Evolutionary conservation across 768 basidiomycete species (phyloP).

Genomic region (Russula lepida): DNA sequence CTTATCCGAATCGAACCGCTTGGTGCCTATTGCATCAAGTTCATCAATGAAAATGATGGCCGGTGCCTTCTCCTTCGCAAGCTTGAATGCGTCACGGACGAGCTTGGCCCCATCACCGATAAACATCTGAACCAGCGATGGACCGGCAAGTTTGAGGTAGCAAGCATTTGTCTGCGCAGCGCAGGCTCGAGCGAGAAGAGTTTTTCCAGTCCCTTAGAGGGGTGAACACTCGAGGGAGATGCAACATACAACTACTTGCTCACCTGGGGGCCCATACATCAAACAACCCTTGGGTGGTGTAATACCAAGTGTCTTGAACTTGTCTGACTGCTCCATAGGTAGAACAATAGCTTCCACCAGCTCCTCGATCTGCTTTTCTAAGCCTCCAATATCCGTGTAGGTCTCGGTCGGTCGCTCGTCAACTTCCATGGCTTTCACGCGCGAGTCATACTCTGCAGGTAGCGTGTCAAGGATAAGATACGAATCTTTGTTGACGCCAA

Average conservation of each 20-base stretch:
- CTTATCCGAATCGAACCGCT: constrained; percentile 98
- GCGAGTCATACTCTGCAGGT: constrained; percentile 94
- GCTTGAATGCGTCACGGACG: constrained; percentile 94
- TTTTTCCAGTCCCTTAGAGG: constrained; percentile 82
- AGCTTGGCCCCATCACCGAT: constrained; percentile 99
- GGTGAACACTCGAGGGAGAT: neutral
- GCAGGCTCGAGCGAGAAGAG: constrained; percentile 92
- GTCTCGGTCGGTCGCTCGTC: constrained; percentile 97
- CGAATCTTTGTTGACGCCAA: constrained; percentile 99
- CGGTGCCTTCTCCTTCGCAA: constrained; percentile 96
- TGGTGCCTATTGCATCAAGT: constrained; percentile 97
- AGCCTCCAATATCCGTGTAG: constrained; percentile 94
- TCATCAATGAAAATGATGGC: constrained; percentile 99
- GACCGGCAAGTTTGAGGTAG: constrained; percentile 95
- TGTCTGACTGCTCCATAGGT: constrained; percentile 98
- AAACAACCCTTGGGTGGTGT: constrained; percentile 95
- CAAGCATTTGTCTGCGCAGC: constrained; percentile 97
- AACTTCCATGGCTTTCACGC: constrained; percentile 99
- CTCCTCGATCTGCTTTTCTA: constrained; percentile 99
- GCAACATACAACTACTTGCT: constrained; percentile 10
- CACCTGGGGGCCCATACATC: constrained; percentile 98
- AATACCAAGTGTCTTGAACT: constrained; percentile 98
- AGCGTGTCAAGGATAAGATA: constrained; percentile 94
- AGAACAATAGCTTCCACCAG: constrained; percentile 95
- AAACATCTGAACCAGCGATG: constrained; percentile 99